Evolutionary conservation across 164 flowering plant species (phyloP).

Genomic region (Paratinospora sagittata): DNA sequence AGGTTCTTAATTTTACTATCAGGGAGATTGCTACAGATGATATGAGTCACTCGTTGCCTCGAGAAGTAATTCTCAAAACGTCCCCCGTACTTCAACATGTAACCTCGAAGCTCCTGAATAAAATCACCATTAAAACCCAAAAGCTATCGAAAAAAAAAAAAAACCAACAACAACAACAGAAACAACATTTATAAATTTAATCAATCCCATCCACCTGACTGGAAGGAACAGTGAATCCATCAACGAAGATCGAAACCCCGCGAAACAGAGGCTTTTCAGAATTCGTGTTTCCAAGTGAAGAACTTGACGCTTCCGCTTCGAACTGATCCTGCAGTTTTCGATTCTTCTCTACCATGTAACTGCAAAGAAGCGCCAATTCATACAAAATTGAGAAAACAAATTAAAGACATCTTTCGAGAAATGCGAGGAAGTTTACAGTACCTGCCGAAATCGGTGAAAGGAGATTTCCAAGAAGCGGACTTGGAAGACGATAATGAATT

Average conservation of each 20-base stretch:
- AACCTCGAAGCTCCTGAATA: conserved; percentile 65
- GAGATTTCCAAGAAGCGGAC: conserved; percentile 50
- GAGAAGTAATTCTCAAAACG: conserved; percentile 91
- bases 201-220: conserved; percentile 67
- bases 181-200: no score
- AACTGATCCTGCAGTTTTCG: conserved; percentile 79
- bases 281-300: conserved; percentile 29
- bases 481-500: conserved; percentile 65
- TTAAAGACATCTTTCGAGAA: background rate
- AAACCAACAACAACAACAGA: background rate
- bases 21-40: conserved; percentile 92
- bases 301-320: conserved; percentile 57
- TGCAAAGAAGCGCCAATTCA: conserved; percentile 22
- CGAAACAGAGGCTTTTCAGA: conserved; percentile 49
- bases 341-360: conserved; percentile 86
- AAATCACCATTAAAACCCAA: background rate
- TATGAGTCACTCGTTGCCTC: conserved; percentile 77
- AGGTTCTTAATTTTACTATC: conserved; percentile 83
- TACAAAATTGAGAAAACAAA: background rate
- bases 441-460: conserved; percentile 81
- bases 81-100: conserved; percentile 85
- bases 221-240: conserved; percentile 89
- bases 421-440: conserved; percentile 2
- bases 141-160: background rate
- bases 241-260: conserved; percentile 86